Evolutionary conservation across 768 basidiomycete genomes (phyloP).

Genomic region (Termitomyces sp.): DNA sequence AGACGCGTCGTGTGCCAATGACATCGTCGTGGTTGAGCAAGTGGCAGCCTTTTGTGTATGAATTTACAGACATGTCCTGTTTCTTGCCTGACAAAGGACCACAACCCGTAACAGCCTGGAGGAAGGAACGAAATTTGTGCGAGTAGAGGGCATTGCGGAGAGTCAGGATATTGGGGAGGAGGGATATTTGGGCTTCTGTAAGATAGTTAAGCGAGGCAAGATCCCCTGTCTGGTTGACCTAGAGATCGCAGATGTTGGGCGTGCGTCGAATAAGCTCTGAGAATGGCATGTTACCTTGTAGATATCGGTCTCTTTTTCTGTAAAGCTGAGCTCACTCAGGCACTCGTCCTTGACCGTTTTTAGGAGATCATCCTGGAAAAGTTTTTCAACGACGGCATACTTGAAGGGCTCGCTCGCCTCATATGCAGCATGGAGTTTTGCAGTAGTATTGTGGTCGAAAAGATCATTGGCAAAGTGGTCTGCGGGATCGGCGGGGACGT

Average conservation of each 20-base stretch:
- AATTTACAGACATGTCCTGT: slow-evolving; percentile 94
- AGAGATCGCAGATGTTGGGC: slow-evolving; percentile 9
- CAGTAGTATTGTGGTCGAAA: slow-evolving; percentile 56
- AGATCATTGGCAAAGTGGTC: slow-evolving; percentile 55
- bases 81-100: slow-evolving; percentile 88
- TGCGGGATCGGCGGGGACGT: slow-evolving; percentile 19
- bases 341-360: slow-evolving; percentile 83
- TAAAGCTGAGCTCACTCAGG: slow-evolving; percentile 72
- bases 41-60: slow-evolving; percentile 89
- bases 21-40: slow-evolving; percentile 98
- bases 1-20: slow-evolving; percentile 89
- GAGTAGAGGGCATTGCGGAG: slow-evolving; percentile 95
- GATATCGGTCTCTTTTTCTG: slow-evolving; percentile 97
- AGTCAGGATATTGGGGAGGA: slow-evolving; percentile 74
- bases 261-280: slow-evolving; percentile 7
- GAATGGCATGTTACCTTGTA: slow-evolving; percentile 66
- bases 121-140: slow-evolving; percentile 71
- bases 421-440: slow-evolving; percentile 58
- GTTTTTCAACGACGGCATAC: slow-evolving; percentile 74
- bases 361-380: slow-evolving; percentile 84
- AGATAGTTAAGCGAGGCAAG: slow-evolving; percentile 91
- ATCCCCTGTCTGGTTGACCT: slow-evolving; percentile 98
- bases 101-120: slow-evolving; percentile 87
- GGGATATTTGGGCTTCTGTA: slow-evolving; percentile 68
- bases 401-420: slow-evolving; percentile 68